Evolutionary conservation across 352 stramenopile species (phyloP).

Genomic region (Globisporangium solare): DNA sequence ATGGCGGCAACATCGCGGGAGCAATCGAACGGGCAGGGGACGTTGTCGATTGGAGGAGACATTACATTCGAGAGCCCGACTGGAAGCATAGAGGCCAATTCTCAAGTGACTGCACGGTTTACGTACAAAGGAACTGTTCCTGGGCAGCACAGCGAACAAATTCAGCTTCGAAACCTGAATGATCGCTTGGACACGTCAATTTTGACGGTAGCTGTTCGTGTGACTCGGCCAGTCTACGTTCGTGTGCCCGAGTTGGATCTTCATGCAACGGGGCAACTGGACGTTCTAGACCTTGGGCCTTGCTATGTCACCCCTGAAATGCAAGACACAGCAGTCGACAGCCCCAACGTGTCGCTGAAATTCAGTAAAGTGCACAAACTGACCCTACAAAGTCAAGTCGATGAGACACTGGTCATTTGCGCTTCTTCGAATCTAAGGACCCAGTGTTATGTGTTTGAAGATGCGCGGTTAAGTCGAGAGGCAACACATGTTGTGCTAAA

Average conservation of each 20-base stretch:
- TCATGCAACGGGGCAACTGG: conserved; percentile 63
- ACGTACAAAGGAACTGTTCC: conserved; percentile 57
- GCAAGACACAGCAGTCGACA: conserved; percentile 75
- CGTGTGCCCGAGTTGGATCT: conserved; percentile 78
- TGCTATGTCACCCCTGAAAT: conserved; percentile 86
- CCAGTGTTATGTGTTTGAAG: conserved; percentile 87
- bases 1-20: conserved; percentile 43
- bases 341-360: conserved; percentile 62
- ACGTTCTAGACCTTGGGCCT: conserved; percentile 69
- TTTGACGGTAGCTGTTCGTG: conserved; percentile 54
- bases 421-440: conserved; percentile 87
- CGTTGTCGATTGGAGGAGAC: conserved; percentile 34
- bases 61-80: conserved; percentile 73
- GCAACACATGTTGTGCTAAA: conserved; percentile 67
- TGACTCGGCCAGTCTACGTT: conserved; percentile 81
- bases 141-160: conserved; percentile 73
- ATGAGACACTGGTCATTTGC: conserved; percentile 64
- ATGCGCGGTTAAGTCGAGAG: conserved; percentile 61
- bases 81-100: conserved; percentile 54
- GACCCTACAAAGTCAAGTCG: conserved; percentile 76
- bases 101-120: conserved; percentile 50
- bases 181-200: conserved; percentile 73
- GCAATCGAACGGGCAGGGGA: conserved; percentile 18
- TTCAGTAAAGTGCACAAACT: conserved; percentile 88
- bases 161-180: conserved; percentile 79